Evolutionary conservation across 2,329 filamentous ascomycete genomes (phyloP), one percentile per base, ranked within the genome.

Genomic region (Phaeoacremonium minimum): DNA sequence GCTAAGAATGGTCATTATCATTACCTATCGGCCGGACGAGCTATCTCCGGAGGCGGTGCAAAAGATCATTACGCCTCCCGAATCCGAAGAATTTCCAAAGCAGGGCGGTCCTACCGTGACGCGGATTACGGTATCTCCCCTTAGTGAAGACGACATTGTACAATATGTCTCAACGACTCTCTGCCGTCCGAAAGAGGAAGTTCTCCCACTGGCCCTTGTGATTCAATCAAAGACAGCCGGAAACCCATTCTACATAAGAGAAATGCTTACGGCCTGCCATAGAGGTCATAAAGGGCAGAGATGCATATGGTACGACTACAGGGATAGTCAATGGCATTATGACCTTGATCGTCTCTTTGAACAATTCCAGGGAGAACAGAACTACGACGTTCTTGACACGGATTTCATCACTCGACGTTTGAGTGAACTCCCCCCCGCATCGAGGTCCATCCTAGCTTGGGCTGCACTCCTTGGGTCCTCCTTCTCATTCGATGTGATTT

Each of bases 261-360:
- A 95, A 61, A 94, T 96, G 75, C 74, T 96, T 5, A 87, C 87
- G 52, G 83, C 85, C 4, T 94, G 87, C 55, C 83, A 95, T 56
- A 80, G 87, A 28, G n/a, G n/a, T n/a, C n/a, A n/a, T n/a, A 93
- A 26, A n/a, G 22, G 22, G n/a, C 41, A 87, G 53, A 83, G 83
- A 47, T 95, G 87, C 56, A 85, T 96, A 33, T 95, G 83, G 77
- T 96, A 95, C 58, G 88, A 89, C 43, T 95, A 93, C 71, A 81
- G 80, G 48, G 78, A 84, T 45, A 86, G 81, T 32, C 73, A 76
- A 31, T 97, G 91, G 91, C 74, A 84, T 30, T 96, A 83, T 55
- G 85, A 94, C 52, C 65, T 96, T 9, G 89, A 96, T 58, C 80
- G 77, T 45, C 78, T 96, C 2, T 95, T 95, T 52, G 80, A 84